phyloP scores from a whole-genome alignment of 192 early-diverging fungal species.

The Rhizoclosmatium sp. region DNA sequence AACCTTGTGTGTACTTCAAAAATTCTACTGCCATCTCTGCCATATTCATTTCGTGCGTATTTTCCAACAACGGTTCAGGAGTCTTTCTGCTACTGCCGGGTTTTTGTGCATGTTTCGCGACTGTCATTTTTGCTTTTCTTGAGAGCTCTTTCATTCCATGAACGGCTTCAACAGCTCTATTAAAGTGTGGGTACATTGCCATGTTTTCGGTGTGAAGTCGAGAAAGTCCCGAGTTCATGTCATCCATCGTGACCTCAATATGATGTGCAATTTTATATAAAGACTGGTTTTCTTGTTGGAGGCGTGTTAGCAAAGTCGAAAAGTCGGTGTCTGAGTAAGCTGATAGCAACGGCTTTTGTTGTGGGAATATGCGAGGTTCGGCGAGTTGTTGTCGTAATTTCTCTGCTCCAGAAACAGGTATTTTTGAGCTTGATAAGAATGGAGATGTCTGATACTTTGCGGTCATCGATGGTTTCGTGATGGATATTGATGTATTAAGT shows the following conservation, averaged over 20 bases:
- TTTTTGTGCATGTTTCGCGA: not conserved
- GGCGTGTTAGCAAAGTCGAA: not conserved
- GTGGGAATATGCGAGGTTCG: not conserved
- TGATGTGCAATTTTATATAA: not conserved
- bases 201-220: not conserved
- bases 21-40: not conserved
- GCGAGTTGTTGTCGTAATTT: not conserved
- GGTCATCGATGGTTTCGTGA: not conserved
- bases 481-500: too few species aligned
- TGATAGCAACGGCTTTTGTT: not conserved
- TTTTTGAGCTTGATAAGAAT: not conserved
- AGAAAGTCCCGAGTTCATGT: not conserved
- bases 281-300: not conserved
- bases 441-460: not conserved
- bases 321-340: not conserved
- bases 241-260: not conserved
- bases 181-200: not conserved
- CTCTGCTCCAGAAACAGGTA: not conserved
- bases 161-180: not conserved
- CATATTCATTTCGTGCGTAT: not conserved
- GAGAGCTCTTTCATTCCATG: not conserved
- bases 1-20: not conserved
- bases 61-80: not conserved
- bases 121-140: not conserved
- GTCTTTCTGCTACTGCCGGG: not conserved